Evolutionary conservation across 1,139 yeast species (phyloP).

Genomic region (Pichia sp.): DNA sequence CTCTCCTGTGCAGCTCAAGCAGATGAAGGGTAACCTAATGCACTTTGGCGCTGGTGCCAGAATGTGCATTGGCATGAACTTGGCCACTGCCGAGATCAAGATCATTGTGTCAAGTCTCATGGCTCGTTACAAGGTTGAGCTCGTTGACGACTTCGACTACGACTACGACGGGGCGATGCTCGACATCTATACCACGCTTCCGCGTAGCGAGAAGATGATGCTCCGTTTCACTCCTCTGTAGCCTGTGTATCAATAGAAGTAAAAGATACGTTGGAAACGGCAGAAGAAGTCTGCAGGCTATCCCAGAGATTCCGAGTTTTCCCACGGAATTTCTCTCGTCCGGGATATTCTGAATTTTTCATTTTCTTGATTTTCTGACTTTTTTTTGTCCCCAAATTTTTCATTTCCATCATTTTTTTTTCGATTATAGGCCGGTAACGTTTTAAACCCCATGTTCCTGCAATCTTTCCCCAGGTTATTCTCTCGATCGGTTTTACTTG

Average conservation of each 20-base stretch:
- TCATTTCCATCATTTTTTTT: neutral
- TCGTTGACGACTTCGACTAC: constrained; percentile 32
- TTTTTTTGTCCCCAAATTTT: neutral
- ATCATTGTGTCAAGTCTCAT: constrained; percentile 51
- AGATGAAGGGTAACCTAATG: constrained; percentile 54
- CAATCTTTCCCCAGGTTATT: neutral
- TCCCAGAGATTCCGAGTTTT: neutral
- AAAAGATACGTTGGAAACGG: too few relatives aligned
- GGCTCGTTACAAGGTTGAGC: constrained; percentile 41
- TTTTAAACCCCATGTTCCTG: neutral
- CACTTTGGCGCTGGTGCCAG: constrained; percentile 73
- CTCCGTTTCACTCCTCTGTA: constrained; percentile 10
- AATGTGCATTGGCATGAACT: constrained; percentile 70
- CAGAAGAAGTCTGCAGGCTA: too few relatives aligned
- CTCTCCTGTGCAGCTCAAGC: constrained; percentile 37
- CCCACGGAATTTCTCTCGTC: neutral
- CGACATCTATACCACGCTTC: constrained; percentile 38
- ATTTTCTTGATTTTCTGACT: neutral
- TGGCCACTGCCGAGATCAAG: constrained; percentile 66
- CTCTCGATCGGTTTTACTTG: too few relatives aligned
- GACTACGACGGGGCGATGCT: constrained; percentile 30
- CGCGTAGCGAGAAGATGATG: constrained; percentile 30
- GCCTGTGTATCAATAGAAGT: too few relatives aligned
- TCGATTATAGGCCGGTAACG: neutral
- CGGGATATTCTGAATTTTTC: neutral